Evolutionary conservation across 1,284 basidiomycete species (phyloP).

Genomic region (Clitocybe nebularis): DNA sequence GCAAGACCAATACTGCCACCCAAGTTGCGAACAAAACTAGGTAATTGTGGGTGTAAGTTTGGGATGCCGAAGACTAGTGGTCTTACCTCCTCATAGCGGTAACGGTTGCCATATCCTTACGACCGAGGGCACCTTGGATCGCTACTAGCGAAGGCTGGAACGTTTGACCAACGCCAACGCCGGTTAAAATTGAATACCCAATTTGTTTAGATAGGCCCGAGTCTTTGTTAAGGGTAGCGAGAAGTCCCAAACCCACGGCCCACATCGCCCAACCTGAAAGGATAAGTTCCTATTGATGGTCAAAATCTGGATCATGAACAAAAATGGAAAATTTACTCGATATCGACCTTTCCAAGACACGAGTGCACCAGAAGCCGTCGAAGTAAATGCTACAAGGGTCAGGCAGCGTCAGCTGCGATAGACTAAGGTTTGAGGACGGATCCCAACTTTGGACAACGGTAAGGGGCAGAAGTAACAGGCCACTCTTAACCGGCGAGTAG

Average conservation of each 20-base stretch:
- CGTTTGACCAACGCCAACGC: constrained; percentile 21
- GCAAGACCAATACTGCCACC: constrained; percentile 21
- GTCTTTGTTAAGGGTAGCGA: constrained; percentile 15
- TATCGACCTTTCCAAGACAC: constrained; percentile 20
- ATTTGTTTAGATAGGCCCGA: constrained; percentile 17
- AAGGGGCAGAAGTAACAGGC: constrained; percentile 17
- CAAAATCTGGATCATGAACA: neutral
- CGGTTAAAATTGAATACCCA: constrained; percentile 19
- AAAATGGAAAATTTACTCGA: constrained; percentile 9
- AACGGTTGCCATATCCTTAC: constrained; percentile 22
- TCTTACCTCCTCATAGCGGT: constrained; percentile 19
- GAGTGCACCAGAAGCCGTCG: constrained; percentile 16
- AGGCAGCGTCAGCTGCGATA: neutral
- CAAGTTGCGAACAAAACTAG: constrained; percentile 20
- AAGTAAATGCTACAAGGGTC: constrained; percentile 11
- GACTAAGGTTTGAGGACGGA: neutral
- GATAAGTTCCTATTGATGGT: constrained; percentile 16
- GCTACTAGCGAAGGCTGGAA: constrained; percentile 21
- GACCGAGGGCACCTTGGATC: constrained; percentile 19
- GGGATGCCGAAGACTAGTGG: neutral
- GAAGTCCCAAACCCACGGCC: constrained; percentile 18
- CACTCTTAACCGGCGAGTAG: constrained; percentile 22
- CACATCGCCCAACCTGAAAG: constrained; percentile 21
- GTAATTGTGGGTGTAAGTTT: neutral
- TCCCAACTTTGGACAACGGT: constrained; percentile 19